phyloP scores from a whole-genome alignment of 2,329 filamentous ascomycete genomes.

The Lachnellula subtilissima region DNA sequence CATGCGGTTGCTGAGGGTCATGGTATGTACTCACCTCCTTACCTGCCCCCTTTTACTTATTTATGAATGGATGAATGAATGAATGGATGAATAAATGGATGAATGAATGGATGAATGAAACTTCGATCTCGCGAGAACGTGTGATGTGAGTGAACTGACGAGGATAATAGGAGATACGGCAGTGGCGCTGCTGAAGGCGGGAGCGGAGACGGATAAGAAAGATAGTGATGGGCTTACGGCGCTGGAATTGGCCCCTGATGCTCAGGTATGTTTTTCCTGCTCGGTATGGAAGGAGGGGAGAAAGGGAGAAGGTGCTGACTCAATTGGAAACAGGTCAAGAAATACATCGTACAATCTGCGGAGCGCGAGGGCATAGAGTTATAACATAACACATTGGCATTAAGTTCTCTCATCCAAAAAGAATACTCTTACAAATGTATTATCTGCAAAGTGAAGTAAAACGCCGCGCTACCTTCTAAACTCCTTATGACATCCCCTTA shows the following conservation, averaged over 20 bases:
- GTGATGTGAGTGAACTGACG: neutral
- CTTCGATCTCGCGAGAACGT: neutral
- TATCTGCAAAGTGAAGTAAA: neutral
- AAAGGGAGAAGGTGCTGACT: neutral
- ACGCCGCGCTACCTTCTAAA: neutral
- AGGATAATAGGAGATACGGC: constrained; percentile 68
- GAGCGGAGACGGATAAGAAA: constrained; percentile 75
- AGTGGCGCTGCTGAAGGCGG: constrained; percentile 73
- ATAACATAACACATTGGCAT: constrained; percentile 13
- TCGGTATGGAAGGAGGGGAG: neutral
- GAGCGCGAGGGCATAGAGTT: constrained; percentile 80
- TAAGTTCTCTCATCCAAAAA: neutral
- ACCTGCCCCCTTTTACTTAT: neutral
- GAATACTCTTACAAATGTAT: neutral
- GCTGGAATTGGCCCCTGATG: constrained; percentile 80
- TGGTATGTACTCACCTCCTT: constrained; percentile 44
- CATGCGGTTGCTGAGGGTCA: constrained; percentile 76
- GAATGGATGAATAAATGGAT: too few species aligned
- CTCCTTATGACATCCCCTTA: neutral
- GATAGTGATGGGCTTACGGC: constrained; percentile 67
- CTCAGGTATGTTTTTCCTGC: constrained; percentile 56
- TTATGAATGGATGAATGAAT: too few species aligned
- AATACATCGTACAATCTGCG: constrained; percentile 54
- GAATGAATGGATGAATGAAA: neutral
- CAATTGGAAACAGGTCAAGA: constrained; percentile 11